Percentiles rank a stretch among this genome's conserved stretches.
Evolutionary conservation across 306 rosid genomes (phyloP).

Genomic region (Vicia sativa): DNA sequence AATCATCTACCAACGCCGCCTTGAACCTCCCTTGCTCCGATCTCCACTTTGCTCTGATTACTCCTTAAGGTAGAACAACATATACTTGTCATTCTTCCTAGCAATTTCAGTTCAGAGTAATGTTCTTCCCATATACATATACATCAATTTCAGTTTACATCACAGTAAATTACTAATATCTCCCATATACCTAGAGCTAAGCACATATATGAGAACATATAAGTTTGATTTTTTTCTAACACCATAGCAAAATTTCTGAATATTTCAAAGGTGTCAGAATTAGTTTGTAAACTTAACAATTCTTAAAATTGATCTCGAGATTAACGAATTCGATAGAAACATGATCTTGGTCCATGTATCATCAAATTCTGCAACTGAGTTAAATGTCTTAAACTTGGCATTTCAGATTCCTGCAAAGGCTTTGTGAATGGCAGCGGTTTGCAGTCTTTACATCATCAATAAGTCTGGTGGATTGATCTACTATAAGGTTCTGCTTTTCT

Average conservation of each 20-base stretch:
- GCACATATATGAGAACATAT: too few relatives aligned
- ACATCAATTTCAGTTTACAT: not conserved
- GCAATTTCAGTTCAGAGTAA: not conserved
- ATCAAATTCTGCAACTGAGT: not conserved
- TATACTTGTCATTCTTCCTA: not conserved
- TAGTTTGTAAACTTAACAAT: too few relatives aligned
- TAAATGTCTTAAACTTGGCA: slow-evolving; percentile 7
- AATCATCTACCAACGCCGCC: not conserved
- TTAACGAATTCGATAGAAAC: too few relatives aligned
- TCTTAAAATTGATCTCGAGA: too few relatives aligned
- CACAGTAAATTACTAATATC: not conserved
- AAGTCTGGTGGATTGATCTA: slow-evolving; percentile 94
- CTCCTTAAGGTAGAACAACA: not conserved
- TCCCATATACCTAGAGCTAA: not conserved
- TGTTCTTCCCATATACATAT: not conserved
- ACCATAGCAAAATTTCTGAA: not conserved
- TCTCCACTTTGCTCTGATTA: not conserved
- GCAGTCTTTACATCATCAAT: slow-evolving; percentile 87
- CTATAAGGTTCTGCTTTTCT: slow-evolving; percentile 61
- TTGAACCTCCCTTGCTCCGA: not conserved
- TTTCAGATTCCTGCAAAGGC: slow-evolving; percentile 37
- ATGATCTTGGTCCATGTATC: too few relatives aligned
- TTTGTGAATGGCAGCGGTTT: slow-evolving; percentile 76
- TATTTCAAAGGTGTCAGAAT: too few relatives aligned
- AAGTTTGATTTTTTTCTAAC: not conserved